Evolutionary conservation across 2,329 filamentous ascomycete genomes (phyloP).

Genomic region (Cryphonectria nitschkei): DNA sequence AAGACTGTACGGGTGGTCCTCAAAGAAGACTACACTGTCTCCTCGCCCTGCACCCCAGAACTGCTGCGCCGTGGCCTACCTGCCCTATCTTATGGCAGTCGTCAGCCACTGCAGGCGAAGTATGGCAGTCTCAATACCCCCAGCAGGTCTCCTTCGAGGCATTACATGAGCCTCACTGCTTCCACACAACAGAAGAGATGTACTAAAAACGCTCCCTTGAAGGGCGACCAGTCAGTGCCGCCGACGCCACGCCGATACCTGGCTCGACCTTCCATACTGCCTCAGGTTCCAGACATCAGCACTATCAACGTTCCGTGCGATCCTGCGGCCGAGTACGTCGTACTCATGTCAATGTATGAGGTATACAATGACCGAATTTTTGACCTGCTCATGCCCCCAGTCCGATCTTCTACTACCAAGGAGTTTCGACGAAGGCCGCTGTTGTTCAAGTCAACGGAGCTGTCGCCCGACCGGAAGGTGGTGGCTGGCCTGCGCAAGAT

Average conservation of each 20-base stretch:
- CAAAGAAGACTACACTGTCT: conserved; percentile 33
- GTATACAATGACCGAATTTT: conserved; percentile 99
- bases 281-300: conserved; percentile 75
- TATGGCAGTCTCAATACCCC: conserved; percentile 15
- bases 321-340: conserved; percentile 75
- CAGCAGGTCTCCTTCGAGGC: conserved; percentile 39
- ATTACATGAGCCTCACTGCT: conserved; percentile 50
- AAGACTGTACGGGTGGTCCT: conserved; percentile 52
- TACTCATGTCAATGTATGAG: conserved; percentile 97
- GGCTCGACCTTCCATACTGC: conserved; percentile 71
- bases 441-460: conserved; percentile 89
- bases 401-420: conserved; percentile 64
- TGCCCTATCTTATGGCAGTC: conserved; percentile 23
- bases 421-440: conserved; percentile 77
- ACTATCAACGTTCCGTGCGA: conserved; percentile 70
- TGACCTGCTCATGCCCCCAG: conserved; percentile 75
- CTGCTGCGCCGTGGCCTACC: conserved; percentile 10
- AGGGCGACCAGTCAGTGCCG: conserved; percentile 57
- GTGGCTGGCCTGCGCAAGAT: conserved; percentile 92
- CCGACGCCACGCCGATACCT: conserved; percentile 65
- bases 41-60: conserved; percentile 22
- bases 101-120: conserved; percentile 20
- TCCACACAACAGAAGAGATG: conserved; percentile 46
- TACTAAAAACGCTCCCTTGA: conserved; percentile 49
- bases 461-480: conserved; percentile 87